Evolutionary conservation across 306 rosid genomes (phyloP).

Genomic region (Prunus kanzakura): DNA sequence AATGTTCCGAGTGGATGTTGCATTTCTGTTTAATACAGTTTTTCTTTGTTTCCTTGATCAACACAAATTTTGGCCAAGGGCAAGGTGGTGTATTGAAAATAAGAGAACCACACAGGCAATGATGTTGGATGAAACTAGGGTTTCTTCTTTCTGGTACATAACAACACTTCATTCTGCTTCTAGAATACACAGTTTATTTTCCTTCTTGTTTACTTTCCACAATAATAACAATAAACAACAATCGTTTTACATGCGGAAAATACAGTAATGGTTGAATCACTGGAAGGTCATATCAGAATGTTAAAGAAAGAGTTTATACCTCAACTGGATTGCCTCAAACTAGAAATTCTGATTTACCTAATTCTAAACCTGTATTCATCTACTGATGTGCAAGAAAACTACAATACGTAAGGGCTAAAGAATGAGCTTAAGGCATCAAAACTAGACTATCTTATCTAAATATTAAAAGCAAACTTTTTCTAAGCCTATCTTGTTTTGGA

Average conservation of each 20-base stretch:
- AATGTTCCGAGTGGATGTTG: too few relatives aligned
- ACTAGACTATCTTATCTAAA: not conserved
- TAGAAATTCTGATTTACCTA: not conserved
- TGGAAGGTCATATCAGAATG: not conserved
- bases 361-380: not conserved
- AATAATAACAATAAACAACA: not conserved
- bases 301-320: not conserved
- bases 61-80: too few relatives aligned
- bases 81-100: too few relatives aligned
- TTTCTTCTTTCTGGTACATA: not conserved
- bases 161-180: not conserved
- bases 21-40: too few relatives aligned
- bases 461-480: not conserved
- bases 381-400: not conserved
- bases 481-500: not conserved
- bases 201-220: not conserved
- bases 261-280: not conserved
- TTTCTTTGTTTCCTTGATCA: too few relatives aligned
- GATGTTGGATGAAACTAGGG: too few relatives aligned
- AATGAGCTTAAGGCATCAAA: not conserved
- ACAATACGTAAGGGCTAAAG: not conserved
- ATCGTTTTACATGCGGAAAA: not conserved
- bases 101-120: too few relatives aligned
- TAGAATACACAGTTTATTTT: too few relatives aligned
- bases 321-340: not conserved